Conservation (phyloP, 73 alveolate species). For the Durusdinium trenchii region DNA sequence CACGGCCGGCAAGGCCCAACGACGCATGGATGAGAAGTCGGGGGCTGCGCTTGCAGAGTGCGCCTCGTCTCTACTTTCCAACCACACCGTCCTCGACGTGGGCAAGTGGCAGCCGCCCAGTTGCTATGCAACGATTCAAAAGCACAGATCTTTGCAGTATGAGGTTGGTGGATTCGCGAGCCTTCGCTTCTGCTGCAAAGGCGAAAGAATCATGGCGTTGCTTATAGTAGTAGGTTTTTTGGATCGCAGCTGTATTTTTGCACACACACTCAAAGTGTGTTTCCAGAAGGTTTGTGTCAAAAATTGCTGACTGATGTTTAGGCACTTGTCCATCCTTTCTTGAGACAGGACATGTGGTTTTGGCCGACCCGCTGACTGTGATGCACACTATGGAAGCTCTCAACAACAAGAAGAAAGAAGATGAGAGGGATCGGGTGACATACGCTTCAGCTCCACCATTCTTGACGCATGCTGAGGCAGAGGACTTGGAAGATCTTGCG, state of each 20-base stretch:
- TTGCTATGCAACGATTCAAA: background rate
- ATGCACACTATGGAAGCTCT: background rate
- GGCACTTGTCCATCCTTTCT: no score
- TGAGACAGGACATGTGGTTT: background rate
- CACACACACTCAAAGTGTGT: background rate
- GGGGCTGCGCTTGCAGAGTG: background rate
- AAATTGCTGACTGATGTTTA: no score
- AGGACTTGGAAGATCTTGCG: background rate
- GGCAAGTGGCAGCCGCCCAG: background rate
- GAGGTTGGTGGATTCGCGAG: background rate
- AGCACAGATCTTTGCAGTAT: background rate
- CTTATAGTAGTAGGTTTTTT: background rate
- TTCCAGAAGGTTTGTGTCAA: background rate
- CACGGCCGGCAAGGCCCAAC: conserved; percentile 8
- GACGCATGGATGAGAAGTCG: background rate
- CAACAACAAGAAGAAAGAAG: background rate
- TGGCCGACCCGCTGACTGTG: background rate
- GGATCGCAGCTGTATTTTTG: background rate
- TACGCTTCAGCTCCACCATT: background rate
- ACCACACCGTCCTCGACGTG: background rate
- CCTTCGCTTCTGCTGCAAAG: background rate
- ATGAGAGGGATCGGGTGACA: background rate
- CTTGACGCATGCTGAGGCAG: background rate
- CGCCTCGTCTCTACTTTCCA: background rate
- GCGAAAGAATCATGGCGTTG: background rate